Evolutionary conservation across 306 rosid species (phyloP).

Genomic region (Alnus rubra): DNA sequence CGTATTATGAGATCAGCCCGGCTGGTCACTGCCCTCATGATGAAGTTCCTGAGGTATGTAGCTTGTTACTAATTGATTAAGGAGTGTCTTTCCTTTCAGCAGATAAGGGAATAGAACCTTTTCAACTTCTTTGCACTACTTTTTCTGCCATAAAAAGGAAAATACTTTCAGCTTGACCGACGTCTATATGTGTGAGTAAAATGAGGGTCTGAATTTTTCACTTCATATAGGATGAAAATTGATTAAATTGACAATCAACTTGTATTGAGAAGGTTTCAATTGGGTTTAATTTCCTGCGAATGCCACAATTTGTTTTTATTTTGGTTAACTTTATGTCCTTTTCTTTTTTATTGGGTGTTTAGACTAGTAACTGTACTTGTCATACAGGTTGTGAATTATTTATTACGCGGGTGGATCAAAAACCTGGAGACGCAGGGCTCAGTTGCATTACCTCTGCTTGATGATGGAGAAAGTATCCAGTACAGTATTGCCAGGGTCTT

Average conservation of each 20-base stretch:
- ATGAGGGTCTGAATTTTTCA: neutral
- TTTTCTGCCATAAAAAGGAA: too few species aligned
- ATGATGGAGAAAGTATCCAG: constrained; percentile 34
- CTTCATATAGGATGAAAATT: neutral
- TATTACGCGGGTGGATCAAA: constrained; percentile 88
- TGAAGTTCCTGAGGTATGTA: constrained; percentile 95
- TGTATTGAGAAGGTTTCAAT: neutral
- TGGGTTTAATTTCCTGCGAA: neutral
- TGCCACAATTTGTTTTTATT: neutral
- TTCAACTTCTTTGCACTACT: too few species aligned
- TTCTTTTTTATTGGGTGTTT: neutral
- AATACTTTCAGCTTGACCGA: neutral
- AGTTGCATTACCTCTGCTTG: constrained; percentile 67
- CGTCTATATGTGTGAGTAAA: neutral
- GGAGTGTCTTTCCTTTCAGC: neutral
- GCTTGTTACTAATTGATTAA: constrained; percentile 7
- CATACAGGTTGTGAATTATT: constrained; percentile 73
- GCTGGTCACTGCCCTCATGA: constrained; percentile 99
- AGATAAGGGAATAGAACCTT: too few species aligned
- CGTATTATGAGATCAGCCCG: constrained; percentile 88
- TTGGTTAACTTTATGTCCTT: neutral
- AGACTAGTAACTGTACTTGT: neutral
- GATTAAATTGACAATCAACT: neutral
- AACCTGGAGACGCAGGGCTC: constrained; percentile 65
- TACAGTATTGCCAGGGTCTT: constrained; percentile 44